A percentile compares a stretch with the other conserved stretches of the same genome.
Conservation (phyloP, 768 basidiomycete species). For the Amanita phalloides region DNA sequence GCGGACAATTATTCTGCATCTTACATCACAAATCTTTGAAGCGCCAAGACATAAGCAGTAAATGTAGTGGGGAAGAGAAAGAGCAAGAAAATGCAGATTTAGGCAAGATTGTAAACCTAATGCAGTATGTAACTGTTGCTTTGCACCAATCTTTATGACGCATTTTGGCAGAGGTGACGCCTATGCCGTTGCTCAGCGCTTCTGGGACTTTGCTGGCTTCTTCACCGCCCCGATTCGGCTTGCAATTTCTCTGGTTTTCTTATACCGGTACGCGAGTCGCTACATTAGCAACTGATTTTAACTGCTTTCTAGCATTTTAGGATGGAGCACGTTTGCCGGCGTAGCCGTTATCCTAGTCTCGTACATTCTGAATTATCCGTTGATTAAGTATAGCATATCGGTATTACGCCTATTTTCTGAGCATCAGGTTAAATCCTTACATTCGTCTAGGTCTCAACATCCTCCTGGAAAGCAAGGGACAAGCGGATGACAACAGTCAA, state of each 20-base stretch:
- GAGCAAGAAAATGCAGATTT: slow-evolving; percentile 40
- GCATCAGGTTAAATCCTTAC: not conserved
- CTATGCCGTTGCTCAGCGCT: slow-evolving; percentile 59
- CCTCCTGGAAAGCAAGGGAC: slow-evolving; percentile 56
- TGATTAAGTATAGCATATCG: slow-evolving; percentile 55
- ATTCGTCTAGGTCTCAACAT: slow-evolving; percentile 35
- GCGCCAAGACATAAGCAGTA: slow-evolving; percentile 45
- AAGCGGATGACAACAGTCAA: slow-evolving; percentile 60
- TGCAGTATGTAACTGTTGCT: slow-evolving; percentile 40
- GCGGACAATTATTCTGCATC: slow-evolving; percentile 61
- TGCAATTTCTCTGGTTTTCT: slow-evolving; percentile 54
- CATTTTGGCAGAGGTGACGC: slow-evolving; percentile 46
- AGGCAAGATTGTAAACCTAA: slow-evolving; percentile 65
- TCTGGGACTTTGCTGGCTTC: slow-evolving; percentile 64
- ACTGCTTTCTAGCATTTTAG: slow-evolving; percentile 42
- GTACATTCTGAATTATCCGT: slow-evolving; percentile 53
- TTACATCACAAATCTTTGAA: slow-evolving; percentile 61
- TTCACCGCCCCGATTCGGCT: slow-evolving; percentile 54
- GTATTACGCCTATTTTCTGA: slow-evolving; percentile 24
- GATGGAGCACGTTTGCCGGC: slow-evolving; percentile 70
- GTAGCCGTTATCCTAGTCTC: slow-evolving; percentile 54
- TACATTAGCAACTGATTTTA: not conserved
- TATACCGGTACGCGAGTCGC: slow-evolving; percentile 46
- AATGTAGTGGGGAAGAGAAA: slow-evolving; percentile 21
- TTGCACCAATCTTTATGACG: slow-evolving; percentile 2